Evolutionary conservation across 129 eudicot species (phyloP).

Genomic region (Apium graveolens): DNA sequence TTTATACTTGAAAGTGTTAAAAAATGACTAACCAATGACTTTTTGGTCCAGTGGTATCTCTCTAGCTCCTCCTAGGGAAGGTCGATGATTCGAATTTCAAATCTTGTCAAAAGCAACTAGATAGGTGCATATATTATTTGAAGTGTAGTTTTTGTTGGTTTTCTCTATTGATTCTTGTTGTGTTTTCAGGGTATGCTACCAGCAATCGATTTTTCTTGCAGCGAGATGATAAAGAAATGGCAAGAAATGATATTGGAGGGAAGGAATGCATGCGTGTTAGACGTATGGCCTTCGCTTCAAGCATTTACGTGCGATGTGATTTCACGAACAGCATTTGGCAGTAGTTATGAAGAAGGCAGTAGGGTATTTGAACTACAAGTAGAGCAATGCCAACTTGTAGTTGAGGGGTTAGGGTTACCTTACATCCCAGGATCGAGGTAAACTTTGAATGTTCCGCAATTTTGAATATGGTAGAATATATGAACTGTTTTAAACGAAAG

Average conservation of each 20-base stretch:
- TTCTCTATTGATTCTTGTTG: neutral
- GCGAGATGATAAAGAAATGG: neutral
- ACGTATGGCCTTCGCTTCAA: neutral
- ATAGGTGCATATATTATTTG: too few species aligned
- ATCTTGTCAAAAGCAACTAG: too few species aligned
- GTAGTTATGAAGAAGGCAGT: neutral
- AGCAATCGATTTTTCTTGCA: neutral
- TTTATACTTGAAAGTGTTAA: too few species aligned
- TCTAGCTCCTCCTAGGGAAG: too few species aligned
- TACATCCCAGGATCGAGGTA: neutral
- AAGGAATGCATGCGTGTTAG: neutral
- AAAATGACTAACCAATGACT: too few species aligned
- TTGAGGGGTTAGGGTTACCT: neutral
- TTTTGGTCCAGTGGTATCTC: too few species aligned
- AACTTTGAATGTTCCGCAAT: too few species aligned
- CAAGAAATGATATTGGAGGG: neutral
- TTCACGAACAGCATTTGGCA: neutral
- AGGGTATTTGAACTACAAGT: neutral
- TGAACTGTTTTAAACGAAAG: too few species aligned
- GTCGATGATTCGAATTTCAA: too few species aligned
- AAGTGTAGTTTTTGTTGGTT: neutral
- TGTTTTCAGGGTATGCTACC: neutral
- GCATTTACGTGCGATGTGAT: neutral
- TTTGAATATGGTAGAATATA: too few species aligned
- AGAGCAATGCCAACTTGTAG: neutral